Percentiles rank a stretch among this genome's conserved stretches.
Evolutionary conservation across 768 basidiomycete species (phyloP).

Genomic region (Leccinellum rugosiceps): DNA sequence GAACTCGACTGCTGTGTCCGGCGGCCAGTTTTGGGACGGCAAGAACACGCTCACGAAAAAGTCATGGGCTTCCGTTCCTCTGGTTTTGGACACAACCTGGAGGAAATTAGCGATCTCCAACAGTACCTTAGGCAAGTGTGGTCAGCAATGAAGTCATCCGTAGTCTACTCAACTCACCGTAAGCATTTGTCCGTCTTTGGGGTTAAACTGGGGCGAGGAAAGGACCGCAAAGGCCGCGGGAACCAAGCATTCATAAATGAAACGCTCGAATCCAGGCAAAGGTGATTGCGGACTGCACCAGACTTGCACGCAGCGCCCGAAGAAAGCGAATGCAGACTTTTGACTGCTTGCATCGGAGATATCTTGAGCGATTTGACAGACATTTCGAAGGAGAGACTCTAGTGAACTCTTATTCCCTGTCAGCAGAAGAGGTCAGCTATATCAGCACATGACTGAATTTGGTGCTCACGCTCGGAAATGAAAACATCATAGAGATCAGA

Average conservation of each 20-base stretch:
- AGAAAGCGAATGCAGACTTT: constrained; percentile 76
- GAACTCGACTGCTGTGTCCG: constrained; percentile 73
- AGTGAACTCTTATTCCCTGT: constrained; percentile 63
- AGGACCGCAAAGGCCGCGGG: constrained; percentile 82
- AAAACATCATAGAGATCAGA: constrained; percentile 83
- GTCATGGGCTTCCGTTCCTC: constrained; percentile 79
- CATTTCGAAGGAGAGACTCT: constrained; percentile 71
- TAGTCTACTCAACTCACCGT: constrained; percentile 50
- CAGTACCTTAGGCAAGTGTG: constrained; percentile 55
- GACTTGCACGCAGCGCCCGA: constrained; percentile 59
- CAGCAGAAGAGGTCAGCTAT: background rate
- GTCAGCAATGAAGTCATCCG: background rate
- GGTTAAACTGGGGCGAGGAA: constrained; percentile 74
- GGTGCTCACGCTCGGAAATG: constrained; percentile 70
- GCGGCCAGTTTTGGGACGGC: constrained; percentile 86
- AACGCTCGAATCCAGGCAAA: constrained; percentile 88
- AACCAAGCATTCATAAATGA: constrained; percentile 84
- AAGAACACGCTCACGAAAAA: constrained; percentile 79
- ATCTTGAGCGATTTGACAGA: constrained; percentile 72
- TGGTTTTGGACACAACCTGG: constrained; percentile 69
- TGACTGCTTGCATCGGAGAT: constrained; percentile 72
- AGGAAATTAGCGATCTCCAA: constrained; percentile 86
- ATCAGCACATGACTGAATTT: constrained; percentile 22
- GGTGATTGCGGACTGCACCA: constrained; percentile 60
- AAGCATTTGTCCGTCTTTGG: constrained; percentile 84